phyloP scores from a whole-genome alignment of 1,284 basidiomycete species.

The Ceratobasidium sp. region DNA sequence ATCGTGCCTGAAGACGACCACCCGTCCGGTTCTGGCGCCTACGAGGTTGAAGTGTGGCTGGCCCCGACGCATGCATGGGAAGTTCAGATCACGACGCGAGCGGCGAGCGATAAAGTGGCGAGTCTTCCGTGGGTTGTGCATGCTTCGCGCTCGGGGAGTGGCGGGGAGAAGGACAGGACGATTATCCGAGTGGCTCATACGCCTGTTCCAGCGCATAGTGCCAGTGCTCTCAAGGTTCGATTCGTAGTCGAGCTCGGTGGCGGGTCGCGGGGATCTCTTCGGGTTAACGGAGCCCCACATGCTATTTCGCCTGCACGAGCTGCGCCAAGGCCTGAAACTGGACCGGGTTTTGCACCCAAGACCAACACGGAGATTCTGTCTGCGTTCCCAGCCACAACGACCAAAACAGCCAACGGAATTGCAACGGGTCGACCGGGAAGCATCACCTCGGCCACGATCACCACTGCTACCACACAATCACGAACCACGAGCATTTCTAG shows the following conservation, averaged over 20 bases:
- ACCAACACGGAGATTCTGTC: conserved; percentile 7
- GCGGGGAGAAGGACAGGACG: conserved; percentile 59
- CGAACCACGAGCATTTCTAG: conserved; percentile 29
- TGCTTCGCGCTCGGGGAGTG: conserved; percentile 58
- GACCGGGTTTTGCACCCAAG: conserved; percentile 23
- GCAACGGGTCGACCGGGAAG: conserved; percentile 4
- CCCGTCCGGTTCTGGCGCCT: conserved; percentile 48
- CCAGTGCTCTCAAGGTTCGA: conserved; percentile 67
- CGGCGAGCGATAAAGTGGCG: conserved; percentile 73
- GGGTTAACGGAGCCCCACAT: conserved; percentile 85
- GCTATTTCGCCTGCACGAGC: conserved; percentile 60
- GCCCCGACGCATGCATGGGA: conserved; percentile 90
- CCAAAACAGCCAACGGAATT: background rate
- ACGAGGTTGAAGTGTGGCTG: conserved; percentile 54
- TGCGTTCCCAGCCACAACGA: conserved; percentile 12
- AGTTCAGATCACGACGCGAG: conserved; percentile 75
- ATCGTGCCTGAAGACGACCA: conserved; percentile 77
- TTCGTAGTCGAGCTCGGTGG: conserved; percentile 81
- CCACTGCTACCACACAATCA: conserved; percentile 22
- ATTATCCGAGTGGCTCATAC: conserved; percentile 76
- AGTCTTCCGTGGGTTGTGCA: conserved; percentile 77
- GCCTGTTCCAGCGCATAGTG: conserved; percentile 58
- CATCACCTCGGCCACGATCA: background rate
- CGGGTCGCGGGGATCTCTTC: conserved; percentile 72
- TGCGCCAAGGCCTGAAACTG: conserved; percentile 51